Percentiles rank a stretch among this genome's conserved stretches.
phyloP scores from a whole-genome alignment of 2,329 filamentous ascomycete genomes.

The Coleophoma crateriformis region DNA sequence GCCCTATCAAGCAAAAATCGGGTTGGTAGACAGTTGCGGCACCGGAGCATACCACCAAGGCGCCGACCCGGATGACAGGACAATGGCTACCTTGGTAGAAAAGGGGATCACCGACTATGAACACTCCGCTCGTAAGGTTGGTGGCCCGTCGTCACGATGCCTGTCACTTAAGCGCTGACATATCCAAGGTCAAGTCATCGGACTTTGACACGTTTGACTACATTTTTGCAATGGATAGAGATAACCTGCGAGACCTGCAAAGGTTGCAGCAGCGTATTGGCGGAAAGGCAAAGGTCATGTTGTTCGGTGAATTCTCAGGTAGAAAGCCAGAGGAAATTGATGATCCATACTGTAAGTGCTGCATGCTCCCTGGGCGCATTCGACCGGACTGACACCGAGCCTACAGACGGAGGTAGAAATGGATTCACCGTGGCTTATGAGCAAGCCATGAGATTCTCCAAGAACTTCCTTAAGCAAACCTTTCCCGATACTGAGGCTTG shows the following conservation, averaged over 20 bases:
- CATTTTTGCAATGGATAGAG: constrained; percentile 88
- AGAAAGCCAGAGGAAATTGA: constrained; percentile 65
- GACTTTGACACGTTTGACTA: constrained; percentile 90
- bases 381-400: too few relatives aligned
- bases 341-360: constrained; percentile 68
- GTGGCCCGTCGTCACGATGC: constrained; percentile 7
- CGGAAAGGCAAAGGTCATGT: constrained; percentile 63
- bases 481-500: constrained; percentile 17
- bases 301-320: constrained; percentile 81
- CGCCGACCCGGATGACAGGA: constrained; percentile 73
- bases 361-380: too few relatives aligned
- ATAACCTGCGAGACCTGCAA: constrained; percentile 69
- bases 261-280: constrained; percentile 47
- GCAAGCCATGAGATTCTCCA: constrained; percentile 72
- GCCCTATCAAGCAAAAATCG: constrained; percentile 54
- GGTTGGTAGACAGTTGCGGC: constrained; percentile 78
- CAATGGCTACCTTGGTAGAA: constrained; percentile 68
- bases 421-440: constrained; percentile 85
- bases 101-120: constrained; percentile 74
- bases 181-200: constrained; percentile 43
- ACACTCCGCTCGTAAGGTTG: constrained; percentile 72
- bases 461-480: constrained; percentile 38
- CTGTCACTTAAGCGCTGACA: constrained; percentile 4
- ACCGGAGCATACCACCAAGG: constrained; percentile 82
- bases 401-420: constrained; percentile 60